These are phyloP conservation scores for Phytophthora podocarpi DNA, from an alignment of 352 stramenopile genomes.

Conservation along the genomic window DNA sequence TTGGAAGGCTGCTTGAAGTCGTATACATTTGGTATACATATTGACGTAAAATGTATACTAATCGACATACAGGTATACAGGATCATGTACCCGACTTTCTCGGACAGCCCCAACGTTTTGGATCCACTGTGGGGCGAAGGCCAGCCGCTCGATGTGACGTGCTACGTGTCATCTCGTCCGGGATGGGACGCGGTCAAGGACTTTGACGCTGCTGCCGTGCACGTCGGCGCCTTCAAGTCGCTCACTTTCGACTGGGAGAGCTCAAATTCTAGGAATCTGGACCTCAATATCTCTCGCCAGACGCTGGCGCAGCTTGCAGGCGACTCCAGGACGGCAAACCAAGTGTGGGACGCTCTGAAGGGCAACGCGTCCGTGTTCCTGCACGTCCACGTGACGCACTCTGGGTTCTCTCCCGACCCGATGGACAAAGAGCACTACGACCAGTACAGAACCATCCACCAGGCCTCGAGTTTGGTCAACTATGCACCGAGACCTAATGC, in stretches of 20 bases:
- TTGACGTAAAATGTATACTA: slow-evolving; percentile 3
- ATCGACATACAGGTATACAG: slow-evolving; percentile 53
- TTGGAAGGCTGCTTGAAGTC: neutral
- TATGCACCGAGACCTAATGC: slow-evolving; percentile 61
- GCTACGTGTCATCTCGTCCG: slow-evolving; percentile 56
- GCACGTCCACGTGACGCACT: slow-evolving; percentile 74
- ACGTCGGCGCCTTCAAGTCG: slow-evolving; percentile 55
- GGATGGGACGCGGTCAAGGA: slow-evolving; percentile 50
- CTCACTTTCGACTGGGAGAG: slow-evolving; percentile 71
- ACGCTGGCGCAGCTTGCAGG: slow-evolving; percentile 21
- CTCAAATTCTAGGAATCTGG: slow-evolving; percentile 53
- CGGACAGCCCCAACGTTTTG: slow-evolving; percentile 46
- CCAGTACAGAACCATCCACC: slow-evolving; percentile 65
- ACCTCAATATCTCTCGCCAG: slow-evolving; percentile 57
- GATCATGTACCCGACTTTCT: slow-evolving; percentile 78
- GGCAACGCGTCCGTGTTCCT: slow-evolving; percentile 68
- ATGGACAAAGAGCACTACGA: slow-evolving; percentile 40
- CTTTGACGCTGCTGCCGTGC: slow-evolving; percentile 45
- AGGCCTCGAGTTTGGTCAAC: slow-evolving; percentile 64
- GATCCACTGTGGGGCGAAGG: slow-evolving; percentile 73
- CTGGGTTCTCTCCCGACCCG: slow-evolving; percentile 53
- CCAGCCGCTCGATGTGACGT: slow-evolving; percentile 57
- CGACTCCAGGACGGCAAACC: neutral
- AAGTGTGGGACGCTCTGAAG: slow-evolving; percentile 50
- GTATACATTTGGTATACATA: slow-evolving; percentile 1